Percentiles rank a stretch among this genome's conserved stretches.
phyloP scores from a whole-genome alignment of 2,329 filamentous ascomycete species.

The Gnomoniopsis smithogilvyi region DNA sequence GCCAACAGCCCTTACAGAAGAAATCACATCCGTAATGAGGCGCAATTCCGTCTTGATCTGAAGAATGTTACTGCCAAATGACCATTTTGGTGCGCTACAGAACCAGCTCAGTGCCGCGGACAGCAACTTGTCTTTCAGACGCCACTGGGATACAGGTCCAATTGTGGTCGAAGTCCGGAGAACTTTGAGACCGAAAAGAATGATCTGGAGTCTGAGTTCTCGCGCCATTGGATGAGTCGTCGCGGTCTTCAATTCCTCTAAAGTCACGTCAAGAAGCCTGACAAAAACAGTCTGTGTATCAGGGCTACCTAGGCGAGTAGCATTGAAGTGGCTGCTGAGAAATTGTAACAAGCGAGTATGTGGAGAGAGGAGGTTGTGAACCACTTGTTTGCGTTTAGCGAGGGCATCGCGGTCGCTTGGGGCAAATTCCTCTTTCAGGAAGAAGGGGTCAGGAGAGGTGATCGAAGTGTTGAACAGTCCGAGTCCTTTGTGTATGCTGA shows the following conservation, averaged over 20 bases:
- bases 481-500: constrained; percentile 70
- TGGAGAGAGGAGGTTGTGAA: constrained; percentile 81
- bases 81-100: constrained; percentile 78
- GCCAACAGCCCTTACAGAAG: constrained; percentile 61
- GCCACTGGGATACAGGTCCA: constrained; percentile 65
- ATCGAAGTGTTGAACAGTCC: constrained; percentile 78
- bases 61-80: constrained; percentile 88
- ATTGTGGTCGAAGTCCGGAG: constrained; percentile 69
- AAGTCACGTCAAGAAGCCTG: constrained; percentile 74
- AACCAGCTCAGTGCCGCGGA: constrained; percentile 92
- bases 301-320: constrained; percentile 78
- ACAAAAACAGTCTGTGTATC: constrained; percentile 80
- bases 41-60: constrained; percentile 92
- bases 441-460: constrained; percentile 78
- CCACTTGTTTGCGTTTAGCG: constrained; percentile 70
- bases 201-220: constrained; percentile 86
- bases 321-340: constrained; percentile 91
- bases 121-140: constrained; percentile 83
- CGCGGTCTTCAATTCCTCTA: constrained; percentile 69
- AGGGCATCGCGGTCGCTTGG: constrained; percentile 79
- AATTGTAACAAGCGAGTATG: constrained; percentile 86
- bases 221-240: constrained; percentile 80
- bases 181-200: constrained; percentile 78
- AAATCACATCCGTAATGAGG: constrained; percentile 71
- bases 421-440: constrained; percentile 85